Evolutionary conservation across 306 rosid species (phyloP), one percentile per base, ranked within the genome.

Genomic region (Cucurbita argyrosperma): DNA sequence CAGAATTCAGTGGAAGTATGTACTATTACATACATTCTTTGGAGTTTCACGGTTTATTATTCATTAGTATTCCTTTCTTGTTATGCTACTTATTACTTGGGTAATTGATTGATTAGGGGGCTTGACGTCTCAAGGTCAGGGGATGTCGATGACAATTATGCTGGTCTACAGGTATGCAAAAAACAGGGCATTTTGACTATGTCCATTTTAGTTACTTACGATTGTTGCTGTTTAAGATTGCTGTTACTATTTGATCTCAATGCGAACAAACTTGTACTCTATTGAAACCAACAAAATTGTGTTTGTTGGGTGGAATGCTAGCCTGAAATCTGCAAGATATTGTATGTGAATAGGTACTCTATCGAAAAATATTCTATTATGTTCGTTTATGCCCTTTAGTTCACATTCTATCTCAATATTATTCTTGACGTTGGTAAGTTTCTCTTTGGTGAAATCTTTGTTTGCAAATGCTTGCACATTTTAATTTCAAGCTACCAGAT

Each of bases 1-100:
- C 78, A 88, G 97, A 86, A 94, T 94, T 82, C 98, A 94, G 74
- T 90, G 97, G 98, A 94, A 94, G 98, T 94, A 88, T 59, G 97
- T 69, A 70, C 43, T 81, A 67, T 62, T 49, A 78, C 80, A 67
- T 63, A 5, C 40, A n/a, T 23, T 39, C 74, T 66, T 45, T 5
- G 11, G 16, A 38, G 7, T 75, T 72, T 53, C 71, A 77, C 71
- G 64, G 45, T 39, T 46, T 77, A 42, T 66, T 51, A 69, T 80
- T 54, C 78, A 61, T 61, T 59, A 71, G 57, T 72, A 51, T 83
- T 37, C 62, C 67, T 57, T 51, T 39, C 46, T 62, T 58, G 62
- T 68, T 43, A 74, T 74, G 59, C 78, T 47, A 71, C 66, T 81
- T 37, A 81, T 63, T 66, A 73, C 76, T 75, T 81, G 77, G 74